Conservation (phyloP, 1,284 basidiomycete species). For the Waitea zeae region DNA sequence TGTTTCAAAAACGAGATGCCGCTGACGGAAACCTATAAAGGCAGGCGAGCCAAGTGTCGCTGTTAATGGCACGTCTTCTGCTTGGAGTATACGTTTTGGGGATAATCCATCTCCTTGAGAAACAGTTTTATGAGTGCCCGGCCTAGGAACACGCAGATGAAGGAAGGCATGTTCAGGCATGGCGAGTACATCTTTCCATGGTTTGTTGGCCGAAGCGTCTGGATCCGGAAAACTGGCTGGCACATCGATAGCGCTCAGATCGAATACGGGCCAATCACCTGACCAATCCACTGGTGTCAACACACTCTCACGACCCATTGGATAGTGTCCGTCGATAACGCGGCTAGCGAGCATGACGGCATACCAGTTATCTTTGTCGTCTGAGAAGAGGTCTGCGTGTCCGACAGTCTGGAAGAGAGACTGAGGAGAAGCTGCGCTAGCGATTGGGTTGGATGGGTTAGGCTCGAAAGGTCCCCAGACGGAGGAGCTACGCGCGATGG, state of each 20-base stretch:
- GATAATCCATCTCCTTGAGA: neutral
- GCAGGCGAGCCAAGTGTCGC: neutral
- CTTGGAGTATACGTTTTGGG: too few species aligned
- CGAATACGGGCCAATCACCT: neutral
- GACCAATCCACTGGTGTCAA: slow-evolving; percentile 12
- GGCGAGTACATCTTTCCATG: neutral
- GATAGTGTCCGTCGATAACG: slow-evolving; percentile 9
- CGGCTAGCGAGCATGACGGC: slow-evolving; percentile 11
- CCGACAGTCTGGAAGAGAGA: slow-evolving; percentile 12
- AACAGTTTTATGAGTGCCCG: too few species aligned
- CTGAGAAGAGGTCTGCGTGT: slow-evolving; percentile 13
- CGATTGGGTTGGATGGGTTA: slow-evolving; percentile 11
- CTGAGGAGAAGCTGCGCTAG: neutral
- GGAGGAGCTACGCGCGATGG: slow-evolving; percentile 13
- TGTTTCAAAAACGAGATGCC: neutral
- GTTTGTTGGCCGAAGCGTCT: neutral
- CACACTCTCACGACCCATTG: slow-evolving; percentile 14
- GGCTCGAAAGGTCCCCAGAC: slow-evolving; percentile 12
- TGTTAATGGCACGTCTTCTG: neutral
- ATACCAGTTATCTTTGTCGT: slow-evolving; percentile 11
- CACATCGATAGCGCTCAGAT: neutral
- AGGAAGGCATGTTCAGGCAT: neutral
- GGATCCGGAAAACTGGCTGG: neutral
- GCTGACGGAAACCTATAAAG: neutral
- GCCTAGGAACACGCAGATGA: neutral